phyloP scores from a whole-genome alignment of 176 grass and related monocot species.

The Phoenix dactylifera region DNA sequence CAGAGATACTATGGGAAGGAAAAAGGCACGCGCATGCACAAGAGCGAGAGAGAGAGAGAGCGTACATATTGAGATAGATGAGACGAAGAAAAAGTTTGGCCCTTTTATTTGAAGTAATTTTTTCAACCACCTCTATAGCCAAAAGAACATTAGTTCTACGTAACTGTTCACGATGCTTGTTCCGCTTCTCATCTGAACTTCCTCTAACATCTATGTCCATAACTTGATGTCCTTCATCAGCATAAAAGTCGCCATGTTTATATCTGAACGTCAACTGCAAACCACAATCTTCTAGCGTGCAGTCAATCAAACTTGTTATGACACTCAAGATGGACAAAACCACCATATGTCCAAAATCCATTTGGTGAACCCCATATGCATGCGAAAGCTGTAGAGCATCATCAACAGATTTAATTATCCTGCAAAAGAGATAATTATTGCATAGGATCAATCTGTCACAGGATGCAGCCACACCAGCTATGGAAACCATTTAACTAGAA shows the following conservation, averaged over 20 bases:
- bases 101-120: conserved; percentile 66
- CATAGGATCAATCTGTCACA: too few species aligned
- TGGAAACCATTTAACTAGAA: too few species aligned
- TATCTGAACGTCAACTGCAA: conserved; percentile 24
- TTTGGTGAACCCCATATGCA: conserved; percentile 25
- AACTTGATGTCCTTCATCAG: conserved; percentile 27
- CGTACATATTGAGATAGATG: conserved; percentile 79
- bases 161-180: conserved; percentile 45
- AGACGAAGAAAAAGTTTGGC: conserved; percentile 63
- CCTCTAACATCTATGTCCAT: conserved; percentile 50
- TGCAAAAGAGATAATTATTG: conserved; percentile 15
- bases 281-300: conserved; percentile 64
- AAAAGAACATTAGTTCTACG: conserved; percentile 50
- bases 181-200: conserved; percentile 30
- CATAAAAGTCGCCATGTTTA: conserved; percentile 22
- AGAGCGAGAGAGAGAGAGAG: background rate
- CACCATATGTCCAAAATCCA: conserved; percentile 47
- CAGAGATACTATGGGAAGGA: too few species aligned
- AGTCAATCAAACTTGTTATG: conserved; percentile 56
- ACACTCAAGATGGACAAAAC: conserved; percentile 53
- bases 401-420: conserved; percentile 65
- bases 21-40: too few species aligned
- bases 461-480: too few species aligned
- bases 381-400: conserved; percentile 60
- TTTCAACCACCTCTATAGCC: conserved; percentile 66